Evolutionary conservation across 2,329 filamentous ascomycete genomes (phyloP), one percentile per base, ranked within the genome.

Genomic region (Cladobotryum protrusum): DNA sequence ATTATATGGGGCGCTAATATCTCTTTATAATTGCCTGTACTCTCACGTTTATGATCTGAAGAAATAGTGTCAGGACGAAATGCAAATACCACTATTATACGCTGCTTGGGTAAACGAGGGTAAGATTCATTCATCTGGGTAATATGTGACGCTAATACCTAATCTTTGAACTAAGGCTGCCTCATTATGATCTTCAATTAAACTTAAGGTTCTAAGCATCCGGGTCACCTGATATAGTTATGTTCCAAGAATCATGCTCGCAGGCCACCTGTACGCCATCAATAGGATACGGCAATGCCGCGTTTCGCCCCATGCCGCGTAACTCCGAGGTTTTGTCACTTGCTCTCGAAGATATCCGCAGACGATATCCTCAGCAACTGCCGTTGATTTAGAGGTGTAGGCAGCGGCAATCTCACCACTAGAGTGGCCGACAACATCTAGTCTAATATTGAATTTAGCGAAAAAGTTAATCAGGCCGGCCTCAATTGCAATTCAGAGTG

Each of bases 351-450:
- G 24, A 29, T 29, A 29, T 6, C 24, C 0, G 71, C 69, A 0
- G 65, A 56, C 2, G 58, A 59, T 67, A 6, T 72, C 71, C 4
- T 67, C 64, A 13, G 60, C 51, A 1, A 61, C 55, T 0, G 66
- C 60, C 4, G 75, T 52, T 1, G 57, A 50, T 1, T 71, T 68
- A 0, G 65, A 60, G 1, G 70, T 68, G 43, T 74, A 74, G 0
- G 72, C 71, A 1, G 72, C 73, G 0, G 66, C 72, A 33, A 75
- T 71, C 51, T 75, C 73, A 1, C 73, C 73, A 2, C 59, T 63
- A 0, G 68, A 72, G 50, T 76, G 73, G 1, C 72, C 73, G 3
- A 73, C 63, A 0, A 70, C 64, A 7, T 56, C 24, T 0, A 69
- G 67, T 1, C 37, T 45, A 19, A 76, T 53, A 0, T 65, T 61